phyloP scores from a whole-genome alignment of 345 rosid genomes.

The Moricandia moricandioides region DNA sequence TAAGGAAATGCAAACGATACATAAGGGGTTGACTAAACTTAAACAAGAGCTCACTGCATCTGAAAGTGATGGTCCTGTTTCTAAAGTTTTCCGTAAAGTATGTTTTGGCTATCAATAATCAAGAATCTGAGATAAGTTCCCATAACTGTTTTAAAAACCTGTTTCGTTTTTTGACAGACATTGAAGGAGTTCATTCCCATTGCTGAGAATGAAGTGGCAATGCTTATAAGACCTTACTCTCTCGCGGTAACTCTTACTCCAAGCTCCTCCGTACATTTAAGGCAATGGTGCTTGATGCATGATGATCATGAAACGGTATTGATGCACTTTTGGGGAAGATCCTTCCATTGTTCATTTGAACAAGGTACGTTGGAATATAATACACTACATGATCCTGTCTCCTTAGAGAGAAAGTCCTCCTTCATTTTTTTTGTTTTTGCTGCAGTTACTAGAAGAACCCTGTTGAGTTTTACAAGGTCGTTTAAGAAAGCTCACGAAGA shows the following conservation, averaged over 20 bases:
- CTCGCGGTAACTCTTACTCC: too few relatives aligned
- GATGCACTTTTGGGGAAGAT: slow-evolving; percentile 98
- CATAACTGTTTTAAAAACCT: not conserved
- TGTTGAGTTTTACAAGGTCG: slow-evolving; percentile 75
- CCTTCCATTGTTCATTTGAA: slow-evolving; percentile 88
- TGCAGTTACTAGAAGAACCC: slow-evolving; percentile 83
- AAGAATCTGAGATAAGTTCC: not conserved
- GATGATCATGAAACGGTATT: slow-evolving; percentile 13
- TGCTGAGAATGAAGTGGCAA: slow-evolving; percentile 74
- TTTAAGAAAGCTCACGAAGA: slow-evolving; percentile 95
- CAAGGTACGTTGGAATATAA: slow-evolving; percentile 58
- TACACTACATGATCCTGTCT: not conserved
- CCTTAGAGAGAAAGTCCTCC: not conserved
- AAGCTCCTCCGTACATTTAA: too few relatives aligned
- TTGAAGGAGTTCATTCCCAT: slow-evolving; percentile 66
- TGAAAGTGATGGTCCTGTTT: slow-evolving; percentile 87
- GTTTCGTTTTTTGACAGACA: slow-evolving; percentile 44
- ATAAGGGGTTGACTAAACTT: slow-evolving; percentile 80
- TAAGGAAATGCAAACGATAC: slow-evolving; percentile 95
- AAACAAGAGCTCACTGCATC: slow-evolving; percentile 79
- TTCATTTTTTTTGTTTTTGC: not conserved
- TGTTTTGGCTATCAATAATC: not conserved
- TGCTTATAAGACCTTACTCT: slow-evolving; percentile 63
- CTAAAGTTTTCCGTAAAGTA: slow-evolving; percentile 82
- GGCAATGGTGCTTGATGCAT: slow-evolving; percentile 6